A percentile compares a stretch with the other conserved stretches of the same genome.
Conservation (phyloP, 2,329 filamentous ascomycete genomes). For the Ascochyta clinopodiicola region DNA sequence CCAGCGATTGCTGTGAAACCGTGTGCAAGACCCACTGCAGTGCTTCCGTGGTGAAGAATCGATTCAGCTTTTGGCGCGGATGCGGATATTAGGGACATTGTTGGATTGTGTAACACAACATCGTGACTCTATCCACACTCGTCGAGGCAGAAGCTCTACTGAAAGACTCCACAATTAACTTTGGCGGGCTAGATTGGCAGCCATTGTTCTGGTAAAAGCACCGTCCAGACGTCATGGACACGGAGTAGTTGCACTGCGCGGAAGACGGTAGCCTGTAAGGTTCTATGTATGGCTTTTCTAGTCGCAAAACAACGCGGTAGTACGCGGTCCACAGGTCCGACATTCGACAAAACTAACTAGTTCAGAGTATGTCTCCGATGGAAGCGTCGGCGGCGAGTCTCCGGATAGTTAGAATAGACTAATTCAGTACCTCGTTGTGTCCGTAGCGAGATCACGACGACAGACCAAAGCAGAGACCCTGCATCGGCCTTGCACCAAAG, state of each 20-base stretch:
- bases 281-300: background rate
- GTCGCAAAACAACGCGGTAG: slow-evolving; percentile 1
- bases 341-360: background rate
- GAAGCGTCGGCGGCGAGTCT: background rate
- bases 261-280: background rate
- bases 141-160: background rate
- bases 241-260: too few relatives aligned
- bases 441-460: slow-evolving; percentile 3
- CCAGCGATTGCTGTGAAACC: background rate
- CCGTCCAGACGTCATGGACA: too few relatives aligned
- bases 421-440: background rate
- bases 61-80: background rate
- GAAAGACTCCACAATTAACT: background rate
- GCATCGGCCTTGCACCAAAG: background rate
- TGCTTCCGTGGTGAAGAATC: slow-evolving; percentile 4
- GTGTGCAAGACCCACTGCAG: background rate
- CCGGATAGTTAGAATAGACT: background rate
- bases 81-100: background rate
- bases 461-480: slow-evolving; percentile 9
- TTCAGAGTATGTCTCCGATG: background rate
- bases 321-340: background rate
- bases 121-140: background rate
- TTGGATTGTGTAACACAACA: background rate
- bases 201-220: background rate
- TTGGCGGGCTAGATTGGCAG: background rate